Evolutionary conservation across 2,329 filamentous ascomycete species (phyloP), one percentile per base, ranked within the genome.

Genomic region (Cladosporium sp.): DNA sequence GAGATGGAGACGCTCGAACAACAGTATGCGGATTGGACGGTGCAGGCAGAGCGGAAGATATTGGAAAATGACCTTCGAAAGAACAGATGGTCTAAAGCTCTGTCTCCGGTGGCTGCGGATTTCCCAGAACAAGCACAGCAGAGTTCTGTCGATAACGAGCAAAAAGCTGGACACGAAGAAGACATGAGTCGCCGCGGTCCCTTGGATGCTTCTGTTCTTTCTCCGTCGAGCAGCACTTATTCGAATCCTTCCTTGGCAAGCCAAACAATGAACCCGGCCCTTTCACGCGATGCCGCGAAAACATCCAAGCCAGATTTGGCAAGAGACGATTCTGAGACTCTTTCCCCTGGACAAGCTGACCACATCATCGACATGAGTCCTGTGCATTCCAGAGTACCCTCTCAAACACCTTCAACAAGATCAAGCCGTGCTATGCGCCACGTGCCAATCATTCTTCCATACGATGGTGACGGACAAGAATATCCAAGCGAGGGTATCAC

Each of bases 1-100:
- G 85, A 89, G 5, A 89, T 98, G 80, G 95, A 98, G 76, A 79
- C 80, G 0, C 82, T 96, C 5, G 95, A 99, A 76, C 82, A 84
- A 12, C 86, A 89, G 33, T 97, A 94, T 77, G 86, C 88, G 8
- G 85, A 88, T 28, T 99, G 95, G 95, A 87, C 89, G 52, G 88
- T 90, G 57, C 85, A 89, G 57, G 93, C 91, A 35, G 92, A 96
- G 73, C 85, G 85, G 67, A 89, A 86, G 71, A 84, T 93, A n/a
- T 82, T 89, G 59, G 87, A 91, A 70, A 85, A 87, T 26, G 87
- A 93, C 44, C 74, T 65, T n/a, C 29, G 33, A 44, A 52, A 65
- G 50, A 62, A 53, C 46, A 53, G 61, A 23, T 44, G 26, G 50
- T 63, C 61, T n/a, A 37, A 40, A 23, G 31, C 16, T 35, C 23